Percentiles rank a stretch among this genome's conserved stretches.
Evolutionary conservation across 352 stramenopile species (phyloP).

Genomic region (Phytopythium boreale): DNA sequence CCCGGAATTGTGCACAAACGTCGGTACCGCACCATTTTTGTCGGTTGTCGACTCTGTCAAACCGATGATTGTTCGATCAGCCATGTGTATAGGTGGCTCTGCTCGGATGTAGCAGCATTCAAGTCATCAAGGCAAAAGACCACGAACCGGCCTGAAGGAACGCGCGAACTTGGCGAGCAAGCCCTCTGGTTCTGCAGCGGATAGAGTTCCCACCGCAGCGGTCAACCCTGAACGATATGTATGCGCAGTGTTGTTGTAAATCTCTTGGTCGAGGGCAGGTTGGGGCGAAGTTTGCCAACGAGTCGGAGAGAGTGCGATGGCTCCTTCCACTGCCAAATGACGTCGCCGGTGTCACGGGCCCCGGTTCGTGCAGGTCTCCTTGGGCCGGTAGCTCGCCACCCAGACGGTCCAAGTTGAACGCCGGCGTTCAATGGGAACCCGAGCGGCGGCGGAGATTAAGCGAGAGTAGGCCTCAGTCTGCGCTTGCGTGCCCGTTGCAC

Average conservation of each 20-base stretch:
- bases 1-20: not conserved
- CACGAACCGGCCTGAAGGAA: no score
- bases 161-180: no score
- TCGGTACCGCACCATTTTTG: not conserved
- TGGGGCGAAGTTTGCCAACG: not conserved
- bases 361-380: not conserved
- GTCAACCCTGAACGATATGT: no score
- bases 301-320: not conserved
- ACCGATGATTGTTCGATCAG: not conserved
- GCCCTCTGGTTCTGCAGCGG: no score
- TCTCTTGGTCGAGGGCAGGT: no score
- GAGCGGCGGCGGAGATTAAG: not conserved
- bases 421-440: not conserved
- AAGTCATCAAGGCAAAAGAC: not conserved
- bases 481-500: not conserved
- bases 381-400: not conserved
- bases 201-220: no score
- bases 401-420: constrained; percentile 2
- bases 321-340: not conserved
- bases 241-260: no score
- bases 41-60: not conserved
- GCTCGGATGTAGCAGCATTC: not conserved
- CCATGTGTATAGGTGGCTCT: not conserved
- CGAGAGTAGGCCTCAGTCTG: constrained; percentile 1
- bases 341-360: not conserved